Evolutionary conservation across 108 stramenopile genomes (phyloP).

Genomic region (Schizochytrium sp.): DNA sequence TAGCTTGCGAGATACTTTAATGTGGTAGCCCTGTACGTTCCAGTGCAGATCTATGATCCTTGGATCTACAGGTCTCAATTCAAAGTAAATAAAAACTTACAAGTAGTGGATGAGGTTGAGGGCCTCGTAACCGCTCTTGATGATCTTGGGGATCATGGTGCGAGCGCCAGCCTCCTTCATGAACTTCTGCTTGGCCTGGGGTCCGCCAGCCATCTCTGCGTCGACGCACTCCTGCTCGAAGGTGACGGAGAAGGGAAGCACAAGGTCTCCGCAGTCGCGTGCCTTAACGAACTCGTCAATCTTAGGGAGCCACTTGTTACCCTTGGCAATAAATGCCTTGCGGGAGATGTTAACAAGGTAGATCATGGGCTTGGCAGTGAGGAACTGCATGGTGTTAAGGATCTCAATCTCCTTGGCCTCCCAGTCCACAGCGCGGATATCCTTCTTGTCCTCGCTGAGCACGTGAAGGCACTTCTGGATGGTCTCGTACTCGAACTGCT

Average conservation of each 20-base stretch:
- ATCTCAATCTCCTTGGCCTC: slow-evolving; percentile 70
- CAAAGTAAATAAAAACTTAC: slow-evolving; percentile 29
- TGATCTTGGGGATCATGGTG: slow-evolving; percentile 92
- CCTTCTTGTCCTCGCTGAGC: slow-evolving; percentile 86
- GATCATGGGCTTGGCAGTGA: slow-evolving; percentile 98
- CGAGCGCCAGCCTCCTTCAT: slow-evolving; percentile 80
- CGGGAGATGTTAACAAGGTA: slow-evolving; percentile 95
- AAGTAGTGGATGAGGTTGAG: slow-evolving; percentile 97
- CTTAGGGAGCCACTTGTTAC: slow-evolving; percentile 92
- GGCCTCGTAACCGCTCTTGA: slow-evolving; percentile 92
- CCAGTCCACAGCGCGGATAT: slow-evolving; percentile 80
- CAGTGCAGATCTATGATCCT: too few relatives aligned
- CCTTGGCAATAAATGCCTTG: slow-evolving; percentile 95
- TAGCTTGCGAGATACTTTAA: too few relatives aligned
- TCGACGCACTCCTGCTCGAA: slow-evolving; percentile 92
- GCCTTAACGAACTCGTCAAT: slow-evolving; percentile 92
- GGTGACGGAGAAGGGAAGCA: slow-evolving; percentile 97
- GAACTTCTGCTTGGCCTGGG: slow-evolving; percentile 71
- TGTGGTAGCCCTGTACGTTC: too few relatives aligned
- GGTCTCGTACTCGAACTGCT: slow-evolving; percentile 52
- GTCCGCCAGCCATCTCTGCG: slow-evolving; percentile 79
- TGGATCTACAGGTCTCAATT: too few relatives aligned
- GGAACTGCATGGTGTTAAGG: slow-evolving; percentile 77
- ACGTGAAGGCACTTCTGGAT: slow-evolving; percentile 77
- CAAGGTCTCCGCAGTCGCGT: slow-evolving; percentile 92